A percentile compares a stretch with the other conserved stretches of the same genome.
Evolutionary conservation across 2,329 filamentous ascomycete genomes (phyloP).

Genomic region (Fusarium torulosum): DNA sequence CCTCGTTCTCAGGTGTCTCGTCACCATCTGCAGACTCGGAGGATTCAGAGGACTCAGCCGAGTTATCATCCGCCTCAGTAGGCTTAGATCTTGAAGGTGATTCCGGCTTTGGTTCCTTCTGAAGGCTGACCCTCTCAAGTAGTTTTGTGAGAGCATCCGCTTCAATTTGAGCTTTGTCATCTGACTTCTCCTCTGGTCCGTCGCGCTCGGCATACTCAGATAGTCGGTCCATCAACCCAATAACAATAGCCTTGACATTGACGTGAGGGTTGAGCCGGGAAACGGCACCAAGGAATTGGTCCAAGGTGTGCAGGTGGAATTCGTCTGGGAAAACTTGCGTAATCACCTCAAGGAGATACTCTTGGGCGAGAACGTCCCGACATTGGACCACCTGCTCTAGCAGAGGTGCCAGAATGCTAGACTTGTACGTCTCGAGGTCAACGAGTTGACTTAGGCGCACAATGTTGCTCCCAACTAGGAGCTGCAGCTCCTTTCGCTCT

Average conservation of each 20-base stretch:
- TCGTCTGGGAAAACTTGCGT: conserved; percentile 99
- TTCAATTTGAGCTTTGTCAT: conserved; percentile 80
- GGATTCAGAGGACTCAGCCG: conserved; percentile 49
- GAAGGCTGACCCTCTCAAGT: conserved; percentile 80
- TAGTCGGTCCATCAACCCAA: conserved; percentile 95
- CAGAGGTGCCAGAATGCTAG: conserved; percentile 86
- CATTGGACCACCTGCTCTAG: conserved; percentile 98
- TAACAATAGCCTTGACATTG: conserved; percentile 97
- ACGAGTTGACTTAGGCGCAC: conserved; percentile 95
- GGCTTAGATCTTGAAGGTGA: conserved; percentile 40
- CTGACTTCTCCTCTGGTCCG: conserved; percentile 74
- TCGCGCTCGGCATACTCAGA: conserved; percentile 96
- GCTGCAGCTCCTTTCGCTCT: conserved; percentile 93
- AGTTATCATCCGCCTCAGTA: conserved; percentile 42
- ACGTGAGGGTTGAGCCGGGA: conserved; percentile 95
- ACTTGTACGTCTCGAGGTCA: conserved; percentile 94
- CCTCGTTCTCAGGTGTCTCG: conserved; percentile 37
- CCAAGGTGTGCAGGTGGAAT: conserved; percentile 95
- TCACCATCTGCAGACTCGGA: conserved; percentile 49
- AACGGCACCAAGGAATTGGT: conserved; percentile 93
- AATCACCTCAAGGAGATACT: conserved; percentile 97
- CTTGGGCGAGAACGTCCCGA: conserved; percentile 94
- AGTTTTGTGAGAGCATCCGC: conserved; percentile 84
- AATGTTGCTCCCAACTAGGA: conserved; percentile 96
- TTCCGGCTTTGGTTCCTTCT: conserved; percentile 61